These are phyloP conservation scores for Cryomyces minteri DNA, from an alignment of 495 filamentous ascomycete genomes.

Conservation along the genomic window DNA sequence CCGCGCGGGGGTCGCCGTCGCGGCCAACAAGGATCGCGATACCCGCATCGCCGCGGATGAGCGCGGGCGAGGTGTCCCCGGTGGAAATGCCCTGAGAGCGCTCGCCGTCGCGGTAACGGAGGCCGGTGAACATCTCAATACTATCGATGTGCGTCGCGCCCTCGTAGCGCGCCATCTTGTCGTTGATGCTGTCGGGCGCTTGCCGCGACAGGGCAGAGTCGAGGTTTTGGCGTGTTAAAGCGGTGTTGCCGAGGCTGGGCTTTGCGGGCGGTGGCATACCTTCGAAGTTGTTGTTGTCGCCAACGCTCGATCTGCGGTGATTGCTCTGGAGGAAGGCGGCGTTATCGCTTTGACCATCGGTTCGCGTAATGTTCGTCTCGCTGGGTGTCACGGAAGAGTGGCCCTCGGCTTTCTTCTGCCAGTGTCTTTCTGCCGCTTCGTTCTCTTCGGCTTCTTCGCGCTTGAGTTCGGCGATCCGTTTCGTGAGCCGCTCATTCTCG, in stretches of 20 bases:
- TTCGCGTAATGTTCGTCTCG: slow-evolving; percentile 15
- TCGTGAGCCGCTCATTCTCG: slow-evolving; percentile 76
- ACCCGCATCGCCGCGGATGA: slow-evolving; percentile 74
- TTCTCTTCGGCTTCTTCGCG: slow-evolving; percentile 72
- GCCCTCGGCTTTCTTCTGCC: slow-evolving; percentile 32
- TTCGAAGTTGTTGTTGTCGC: slow-evolving; percentile 14
- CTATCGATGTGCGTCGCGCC: slow-evolving; percentile 61
- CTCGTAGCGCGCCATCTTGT: slow-evolving; percentile 62
- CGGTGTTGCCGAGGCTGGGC: slow-evolving; percentile 37
- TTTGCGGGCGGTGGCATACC: slow-evolving; percentile 54
- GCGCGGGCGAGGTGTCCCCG: slow-evolving; percentile 54
- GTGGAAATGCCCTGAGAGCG: slow-evolving; percentile 77
- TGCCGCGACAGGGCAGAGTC: slow-evolving; percentile 55
- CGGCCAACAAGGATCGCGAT: slow-evolving; percentile 54
- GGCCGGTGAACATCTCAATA: slow-evolving; percentile 85
- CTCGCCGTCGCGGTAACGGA: slow-evolving; percentile 79
- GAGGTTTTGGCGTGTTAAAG: slow-evolving; percentile 58
- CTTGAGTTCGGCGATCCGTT: slow-evolving; percentile 68
- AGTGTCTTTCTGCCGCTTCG: slow-evolving; percentile 29
- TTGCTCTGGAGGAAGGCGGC: background rate
- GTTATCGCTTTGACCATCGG: background rate
- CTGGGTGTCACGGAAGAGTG: slow-evolving; percentile 34
- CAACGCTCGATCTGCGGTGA: background rate
- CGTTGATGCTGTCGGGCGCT: slow-evolving; percentile 51
- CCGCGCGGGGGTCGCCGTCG: slow-evolving; percentile 36